Evolutionary conservation across 441 rosid genomes (phyloP), one percentile per base, ranked within the genome.

Genomic region (Erodium trifolium): DNA sequence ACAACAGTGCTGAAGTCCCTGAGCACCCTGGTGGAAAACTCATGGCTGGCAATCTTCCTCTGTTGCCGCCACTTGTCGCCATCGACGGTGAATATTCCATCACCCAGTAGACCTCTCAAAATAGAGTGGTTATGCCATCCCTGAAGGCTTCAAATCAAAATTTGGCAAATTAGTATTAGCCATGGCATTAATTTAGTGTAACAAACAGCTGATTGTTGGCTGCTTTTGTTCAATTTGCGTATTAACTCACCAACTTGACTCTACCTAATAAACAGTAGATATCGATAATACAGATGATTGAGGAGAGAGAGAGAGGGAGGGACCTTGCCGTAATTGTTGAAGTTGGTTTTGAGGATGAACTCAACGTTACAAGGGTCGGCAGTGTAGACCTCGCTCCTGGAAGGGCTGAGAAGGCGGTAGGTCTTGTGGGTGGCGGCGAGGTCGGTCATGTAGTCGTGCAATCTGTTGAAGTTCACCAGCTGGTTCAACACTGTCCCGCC

Each of bases 391-490:
- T 87, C 89, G 72, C 31, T 77, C 68, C 86, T 70, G 39, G 78
- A 72, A 57, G 77, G 85, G 63, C 59, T 12, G 49, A 85, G 57
- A 23, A 82, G 70, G 63, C 89, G 71, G 83, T 83, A 85, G 31
- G 89, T 83, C 59, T 17, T 70, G 73, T 83, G 43, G 47, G 71
- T 76, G 66, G 57, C 59, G 1, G 86, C 86, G 47, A 83, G 85
- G 63, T 77, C 70, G 57, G 90, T 82, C 90, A 85, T 85, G 74
- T 84, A 84, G 81, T 87, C 81, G 60, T 87, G 89, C 67, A 87
- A 55, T 35, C 86, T 78, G 17, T 75, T 70, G 90, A 87, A 87
- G 81, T 87, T 76, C 71, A 84, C 75, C 27, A 87, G 85, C 70
- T 85, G 92, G 74, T 81, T 75, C 11, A 87, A 39, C 6, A 78